These are phyloP conservation scores for Rosa lucieae DNA, from an alignment of 306 rosid species.

Conservation along the genomic window DNA sequence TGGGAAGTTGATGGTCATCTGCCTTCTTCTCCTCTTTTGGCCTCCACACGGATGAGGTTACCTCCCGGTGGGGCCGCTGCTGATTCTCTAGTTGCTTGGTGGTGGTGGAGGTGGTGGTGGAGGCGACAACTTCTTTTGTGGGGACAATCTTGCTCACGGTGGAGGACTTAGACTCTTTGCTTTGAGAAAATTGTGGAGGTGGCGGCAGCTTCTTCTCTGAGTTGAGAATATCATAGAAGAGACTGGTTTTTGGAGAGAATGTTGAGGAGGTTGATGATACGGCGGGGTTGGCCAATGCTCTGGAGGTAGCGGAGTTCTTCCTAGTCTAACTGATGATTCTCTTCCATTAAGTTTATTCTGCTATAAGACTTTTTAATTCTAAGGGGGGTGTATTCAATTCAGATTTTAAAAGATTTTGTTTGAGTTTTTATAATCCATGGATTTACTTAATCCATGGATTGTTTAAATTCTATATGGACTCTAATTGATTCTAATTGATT, in stretches of 20 bases:
- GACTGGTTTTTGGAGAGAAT: neutral
- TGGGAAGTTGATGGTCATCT: neutral
- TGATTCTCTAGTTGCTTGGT: neutral
- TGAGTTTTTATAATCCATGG: too few relatives aligned
- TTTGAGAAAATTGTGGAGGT: neutral
- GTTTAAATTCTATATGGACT: too few relatives aligned
- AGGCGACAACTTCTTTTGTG: neutral
- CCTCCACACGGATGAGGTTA: neutral
- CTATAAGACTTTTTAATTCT: too few relatives aligned
- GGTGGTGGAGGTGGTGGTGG: neutral
- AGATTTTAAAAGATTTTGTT: too few relatives aligned
- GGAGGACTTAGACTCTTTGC: neutral
- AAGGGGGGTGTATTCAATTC: too few relatives aligned
- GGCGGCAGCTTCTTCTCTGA: neutral
- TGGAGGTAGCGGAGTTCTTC: constrained; percentile 3
- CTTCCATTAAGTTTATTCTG: neutral
- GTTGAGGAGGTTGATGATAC: neutral
- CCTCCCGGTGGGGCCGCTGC: neutral
- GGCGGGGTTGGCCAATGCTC: neutral
- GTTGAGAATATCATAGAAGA: neutral
- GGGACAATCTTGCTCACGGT: neutral
- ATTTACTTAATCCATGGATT: too few relatives aligned
- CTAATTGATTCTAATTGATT: too few relatives aligned
- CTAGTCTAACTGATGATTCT: neutral
- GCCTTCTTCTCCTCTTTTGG: neutral